Evolutionary conservation across 164 flowering plant genomes (phyloP), one percentile per base, ranked within the genome.

Genomic region (Sextonia rubra): DNA sequence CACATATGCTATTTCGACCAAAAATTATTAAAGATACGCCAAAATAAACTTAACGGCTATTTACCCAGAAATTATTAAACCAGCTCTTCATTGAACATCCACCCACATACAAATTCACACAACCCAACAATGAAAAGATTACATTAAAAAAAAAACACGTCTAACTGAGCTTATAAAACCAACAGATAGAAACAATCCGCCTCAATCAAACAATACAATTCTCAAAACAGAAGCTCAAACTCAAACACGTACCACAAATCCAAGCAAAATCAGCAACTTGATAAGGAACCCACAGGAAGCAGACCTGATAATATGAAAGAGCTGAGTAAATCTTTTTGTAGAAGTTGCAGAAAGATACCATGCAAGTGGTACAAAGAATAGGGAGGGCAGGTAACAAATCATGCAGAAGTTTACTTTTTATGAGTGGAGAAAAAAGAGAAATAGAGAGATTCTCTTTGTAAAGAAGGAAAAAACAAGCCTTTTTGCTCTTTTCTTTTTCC

Each of bases 131-230:
- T 7, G 49, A 12, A 60, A 22, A n/a, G 58, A 52, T 2, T 3
- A 15, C n/a, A 0, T 3, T 5, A 6, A 32, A 32, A 37, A 37
- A 37, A 37, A 72, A 64, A 69, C 58, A n/a, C 25, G 12, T 68
- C 55, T 61, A 71, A 69, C 70, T 48, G 3, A 75, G 64, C 69
- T 37, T 24, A 32, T 67, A 23, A 71, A 55, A 60, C 30, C 48
- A 27, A 32, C 65, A 69, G 69, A 60, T 52, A 76, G 20, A 71
- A 63, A 29, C 71, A 71, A 61, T 47, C 71, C 66, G 65, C 2
- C 37, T 69, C 60, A 52, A 18, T 64, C 44, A 64, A 29, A 18
- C 44, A 61, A 25, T 25, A 20, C 17, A 52, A 52, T 15, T 4
- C 58, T 52, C 58, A 52, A 20, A 52, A 24, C 64, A 61, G 15